These are phyloP conservation scores for Penicillium sp. DNA, from an alignment of 2,329 filamentous ascomycete genomes.

Conservation along the genomic window DNA sequence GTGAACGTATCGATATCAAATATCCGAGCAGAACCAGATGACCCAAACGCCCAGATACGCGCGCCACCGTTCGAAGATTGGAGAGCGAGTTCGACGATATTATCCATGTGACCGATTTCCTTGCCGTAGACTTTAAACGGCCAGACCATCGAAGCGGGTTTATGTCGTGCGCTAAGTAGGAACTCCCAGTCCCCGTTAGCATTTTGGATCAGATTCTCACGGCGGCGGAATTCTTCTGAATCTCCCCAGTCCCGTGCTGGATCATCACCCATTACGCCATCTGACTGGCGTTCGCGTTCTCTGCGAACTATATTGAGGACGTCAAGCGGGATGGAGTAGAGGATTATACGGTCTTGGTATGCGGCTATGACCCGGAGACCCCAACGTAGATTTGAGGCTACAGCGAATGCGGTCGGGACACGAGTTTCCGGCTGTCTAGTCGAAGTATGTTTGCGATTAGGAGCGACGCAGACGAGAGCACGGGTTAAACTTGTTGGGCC, in stretches of 20 bases:
- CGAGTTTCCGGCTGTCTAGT: constrained; percentile 20
- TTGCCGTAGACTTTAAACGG: constrained; percentile 53
- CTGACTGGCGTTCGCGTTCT: constrained; percentile 33
- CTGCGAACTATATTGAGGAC: constrained; percentile 46
- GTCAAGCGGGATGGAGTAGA: constrained; percentile 64
- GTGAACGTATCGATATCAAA: constrained; percentile 48
- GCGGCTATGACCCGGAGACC: constrained; percentile 61
- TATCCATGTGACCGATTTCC: constrained; percentile 47
- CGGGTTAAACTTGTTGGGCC: constrained; percentile 59
- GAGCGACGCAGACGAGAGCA: constrained; percentile 58
- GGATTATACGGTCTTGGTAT: constrained; percentile 54
- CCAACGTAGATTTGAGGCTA: constrained; percentile 57
- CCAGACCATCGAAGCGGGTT: constrained; percentile 44
- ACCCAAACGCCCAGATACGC: constrained; percentile 55
- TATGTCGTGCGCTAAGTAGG: constrained; percentile 36
- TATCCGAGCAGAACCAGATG: constrained; percentile 45
- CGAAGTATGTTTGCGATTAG: constrained; percentile 21
- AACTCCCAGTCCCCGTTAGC: constrained; percentile 45
- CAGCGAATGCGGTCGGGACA: constrained; percentile 56
- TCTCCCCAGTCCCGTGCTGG: constrained; percentile 34
- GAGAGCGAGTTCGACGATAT: constrained; percentile 54
- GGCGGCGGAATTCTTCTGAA: constrained; percentile 23
- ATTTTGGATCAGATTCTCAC: constrained; percentile 33
- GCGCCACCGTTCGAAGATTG: constrained; percentile 44
- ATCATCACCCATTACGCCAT: constrained; percentile 36